Base-by-base conservation (phyloP, 306 rosid species). In the Biancaea sappan region DNA sequence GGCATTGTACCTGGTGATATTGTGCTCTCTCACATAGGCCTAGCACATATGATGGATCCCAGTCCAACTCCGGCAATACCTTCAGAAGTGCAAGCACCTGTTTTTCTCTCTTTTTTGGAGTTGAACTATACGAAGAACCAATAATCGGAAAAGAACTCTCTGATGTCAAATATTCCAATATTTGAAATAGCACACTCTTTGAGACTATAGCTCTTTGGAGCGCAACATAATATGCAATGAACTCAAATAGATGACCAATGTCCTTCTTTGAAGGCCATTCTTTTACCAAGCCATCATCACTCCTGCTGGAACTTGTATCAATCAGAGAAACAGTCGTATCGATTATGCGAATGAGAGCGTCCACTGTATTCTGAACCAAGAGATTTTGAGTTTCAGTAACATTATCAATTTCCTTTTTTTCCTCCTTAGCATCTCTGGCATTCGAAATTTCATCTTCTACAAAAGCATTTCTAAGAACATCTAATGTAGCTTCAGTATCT, bases 21-120 rank as follows among this genome's bases (percentile, higher is more conserved):
- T 76, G 84, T 68, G 87, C 94, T 77, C 80, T 84, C 87, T 90
- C 95, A 76, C 97, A 90, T 48, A 92, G 83, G 34, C 72, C 88
- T 75, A 94, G 80, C 74, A 90, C 88, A 83, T 79, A 72, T 63
- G 98, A 88, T 1, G 86, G 73, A 75, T 88, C 86, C 99, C 99
- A 92, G 62, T 94, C 92, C 37, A 85, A 84, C 81, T 86, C 84
- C 0, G 97, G 96, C 76, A 88, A 86, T 84, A 84, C 88, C 79
- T 82, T 89, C 73, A 94, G 77, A 86, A 94, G 93, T 70, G 93
- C 89, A 79, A 92, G 93, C 64, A 92, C 97, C 83, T 87, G 96
- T 84, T 86, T 94, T 82, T 94, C 99, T 77, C 95, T 84, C 71
- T 41, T 79, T 80, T 84, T 86, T 16, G 91, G 88, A 73, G 79